A percentile compares a stretch with the other conserved stretches of the same genome.
phyloP scores from a whole-genome alignment of 2,329 filamentous ascomycete species.

The Aspergillus carbonarius region DNA sequence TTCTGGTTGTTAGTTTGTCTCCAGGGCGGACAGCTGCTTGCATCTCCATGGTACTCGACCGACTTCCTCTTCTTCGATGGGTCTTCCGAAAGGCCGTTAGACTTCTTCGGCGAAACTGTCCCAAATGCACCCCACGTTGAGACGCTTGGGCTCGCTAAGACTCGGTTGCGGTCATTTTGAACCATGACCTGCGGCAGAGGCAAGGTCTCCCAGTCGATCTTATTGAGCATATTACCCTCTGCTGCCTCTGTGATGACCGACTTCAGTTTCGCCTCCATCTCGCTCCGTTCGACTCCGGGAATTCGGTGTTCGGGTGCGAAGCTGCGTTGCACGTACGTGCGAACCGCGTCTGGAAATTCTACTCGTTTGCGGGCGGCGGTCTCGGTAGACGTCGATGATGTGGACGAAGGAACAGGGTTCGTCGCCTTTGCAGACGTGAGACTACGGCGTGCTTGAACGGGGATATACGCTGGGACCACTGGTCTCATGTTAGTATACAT shows the following conservation, averaged over 20 bases:
- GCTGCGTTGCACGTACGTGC: constrained; percentile 83
- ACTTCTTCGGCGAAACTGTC: constrained; percentile 21
- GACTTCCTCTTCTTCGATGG: constrained; percentile 80
- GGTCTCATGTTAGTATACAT: constrained; percentile 16
- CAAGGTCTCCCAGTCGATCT: constrained; percentile 78
- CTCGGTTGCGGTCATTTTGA: constrained; percentile 61
- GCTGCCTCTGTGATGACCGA: constrained; percentile 80
- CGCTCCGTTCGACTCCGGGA: constrained; percentile 59
- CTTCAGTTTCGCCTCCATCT: constrained; percentile 84
- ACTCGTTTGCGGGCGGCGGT: constrained; percentile 54
- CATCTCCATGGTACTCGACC: constrained; percentile 57
- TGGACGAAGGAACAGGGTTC: constrained; percentile 20
- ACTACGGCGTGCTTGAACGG: constrained; percentile 62
- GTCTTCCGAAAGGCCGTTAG: constrained; percentile 26
- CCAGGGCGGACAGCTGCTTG: constrained; percentile 65
- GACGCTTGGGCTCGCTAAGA: constrained; percentile 48
- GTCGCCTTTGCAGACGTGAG: constrained; percentile 47
- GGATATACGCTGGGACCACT: constrained; percentile 58
- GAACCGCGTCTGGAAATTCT: constrained; percentile 79
- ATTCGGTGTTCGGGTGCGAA: constrained; percentile 74
- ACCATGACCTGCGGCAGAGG: constrained; percentile 84
- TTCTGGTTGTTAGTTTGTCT: constrained; percentile 65
- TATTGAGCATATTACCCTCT: constrained; percentile 68
- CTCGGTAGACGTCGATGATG: constrained; percentile 35
- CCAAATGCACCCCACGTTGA: constrained; percentile 34